Conservation (phyloP, 768 basidiomycete species). For the Fomitopsis serialis region DNA sequence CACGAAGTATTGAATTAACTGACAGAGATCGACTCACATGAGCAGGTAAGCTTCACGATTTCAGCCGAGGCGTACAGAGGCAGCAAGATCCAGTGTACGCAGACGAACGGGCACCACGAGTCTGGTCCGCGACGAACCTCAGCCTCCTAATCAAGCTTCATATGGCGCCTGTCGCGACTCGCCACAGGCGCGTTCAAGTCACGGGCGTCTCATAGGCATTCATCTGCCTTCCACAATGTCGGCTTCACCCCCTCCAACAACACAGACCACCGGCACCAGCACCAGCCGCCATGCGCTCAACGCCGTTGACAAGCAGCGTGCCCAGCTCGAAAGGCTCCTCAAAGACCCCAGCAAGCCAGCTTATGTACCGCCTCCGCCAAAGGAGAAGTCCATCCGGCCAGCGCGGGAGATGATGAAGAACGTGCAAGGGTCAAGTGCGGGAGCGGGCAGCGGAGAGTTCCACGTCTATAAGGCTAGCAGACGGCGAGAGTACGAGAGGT, state of each 20-base stretch:
- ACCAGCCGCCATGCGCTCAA: conserved; percentile 40
- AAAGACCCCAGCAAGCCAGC: conserved; percentile 85
- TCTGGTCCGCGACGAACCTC: no score
- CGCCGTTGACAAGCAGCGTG: conserved; percentile 46
- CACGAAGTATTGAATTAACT: no score
- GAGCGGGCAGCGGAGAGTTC: conserved; percentile 96
- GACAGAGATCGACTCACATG: no score
- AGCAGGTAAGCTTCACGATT: no score
- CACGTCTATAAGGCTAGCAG: conserved; percentile 97
- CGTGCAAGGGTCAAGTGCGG: conserved; percentile 95
- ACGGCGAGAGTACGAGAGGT: conserved; percentile 89
- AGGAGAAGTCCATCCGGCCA: conserved; percentile 76
- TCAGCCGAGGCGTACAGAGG: no score
- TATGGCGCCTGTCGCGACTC: no score
- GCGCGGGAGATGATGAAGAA: conserved; percentile 99
- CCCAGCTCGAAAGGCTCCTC: conserved; percentile 81
- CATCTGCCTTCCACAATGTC: conserved; percentile 14
- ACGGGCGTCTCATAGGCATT: neutral
- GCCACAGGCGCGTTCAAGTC: no score
- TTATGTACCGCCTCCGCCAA: conserved; percentile 71
- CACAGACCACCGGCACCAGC: conserved; percentile 14
- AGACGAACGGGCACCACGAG: no score
- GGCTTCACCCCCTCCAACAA: conserved; percentile 23
- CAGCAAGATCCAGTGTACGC: no score
- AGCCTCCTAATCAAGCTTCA: no score